A percentile compares a stretch with the other conserved stretches of the same genome.
Conservation (phyloP, 345 rosid genomes). For the Hypericum perforatum region DNA sequence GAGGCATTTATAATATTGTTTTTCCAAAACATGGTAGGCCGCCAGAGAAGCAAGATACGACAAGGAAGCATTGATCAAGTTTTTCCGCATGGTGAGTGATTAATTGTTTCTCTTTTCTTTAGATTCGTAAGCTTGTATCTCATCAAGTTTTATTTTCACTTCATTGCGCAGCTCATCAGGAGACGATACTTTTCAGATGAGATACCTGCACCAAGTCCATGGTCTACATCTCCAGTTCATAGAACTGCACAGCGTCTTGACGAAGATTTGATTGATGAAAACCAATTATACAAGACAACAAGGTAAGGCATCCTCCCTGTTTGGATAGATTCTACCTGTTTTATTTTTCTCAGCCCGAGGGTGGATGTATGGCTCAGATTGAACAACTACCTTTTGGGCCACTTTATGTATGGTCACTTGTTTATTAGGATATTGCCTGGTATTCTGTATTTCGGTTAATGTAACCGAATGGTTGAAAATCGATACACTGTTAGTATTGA, state of each 20-base stretch:
- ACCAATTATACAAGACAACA: slow-evolving; percentile 43
- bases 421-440: too few species aligned
- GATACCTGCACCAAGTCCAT: slow-evolving; percentile 52
- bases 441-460: too few species aligned
- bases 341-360: too few species aligned
- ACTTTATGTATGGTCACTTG: too few species aligned
- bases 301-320: slow-evolving; percentile 31
- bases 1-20: neutral
- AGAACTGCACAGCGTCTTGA: slow-evolving; percentile 61
- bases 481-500: too few species aligned
- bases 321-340: too few species aligned
- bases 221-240: slow-evolving; percentile 59
- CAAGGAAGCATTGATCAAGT: slow-evolving; percentile 80
- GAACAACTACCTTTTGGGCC: too few species aligned
- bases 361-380: too few species aligned
- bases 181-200: slow-evolving; percentile 92
- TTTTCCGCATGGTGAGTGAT: slow-evolving; percentile 64
- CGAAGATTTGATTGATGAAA: slow-evolving; percentile 60
- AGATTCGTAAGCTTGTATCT: neutral
- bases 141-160: neutral
- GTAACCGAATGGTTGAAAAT: too few species aligned
- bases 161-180: slow-evolving; percentile 64
- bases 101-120: neutral
- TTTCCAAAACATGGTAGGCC: slow-evolving; percentile 48
- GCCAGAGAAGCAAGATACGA: slow-evolving; percentile 93